Evolutionary conservation across 2,329 filamentous ascomycete species (phyloP).

Genomic region (Fusarium irregulare): DNA sequence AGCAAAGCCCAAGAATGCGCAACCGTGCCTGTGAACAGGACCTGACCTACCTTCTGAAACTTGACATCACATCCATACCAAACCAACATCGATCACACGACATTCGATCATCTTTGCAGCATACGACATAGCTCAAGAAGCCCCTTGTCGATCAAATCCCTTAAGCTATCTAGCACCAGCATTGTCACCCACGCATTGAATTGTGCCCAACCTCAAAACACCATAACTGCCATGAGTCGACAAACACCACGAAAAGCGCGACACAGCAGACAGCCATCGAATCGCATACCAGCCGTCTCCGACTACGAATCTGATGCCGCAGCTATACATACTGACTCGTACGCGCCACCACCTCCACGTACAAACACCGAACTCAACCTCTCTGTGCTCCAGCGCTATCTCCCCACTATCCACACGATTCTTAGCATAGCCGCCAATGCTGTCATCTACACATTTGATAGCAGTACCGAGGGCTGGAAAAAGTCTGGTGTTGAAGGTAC

Average conservation of each 20-base stretch:
- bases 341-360: constrained; percentile 65
- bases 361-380: constrained; percentile 90
- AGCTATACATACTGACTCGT: constrained; percentile 52
- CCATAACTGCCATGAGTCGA: constrained; percentile 56
- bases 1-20: constrained; percentile 21
- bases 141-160: not conserved
- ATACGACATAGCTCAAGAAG: not conserved
- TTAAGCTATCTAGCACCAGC: not conserved
- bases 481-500: constrained; percentile 88
- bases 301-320: constrained; percentile 76
- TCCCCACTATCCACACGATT: constrained; percentile 78
- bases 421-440: constrained; percentile 86
- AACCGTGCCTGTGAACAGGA: constrained; percentile 33
- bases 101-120: not conserved
- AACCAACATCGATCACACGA: constrained; percentile 5
- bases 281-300: constrained; percentile 56
- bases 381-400: constrained; percentile 82
- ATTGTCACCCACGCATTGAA: not conserved
- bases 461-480: constrained; percentile 77
- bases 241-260: constrained; percentile 55
- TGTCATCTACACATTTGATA: constrained; percentile 84
- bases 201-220: constrained; percentile 24
- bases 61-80: constrained; percentile 19
- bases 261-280: constrained; percentile 57
- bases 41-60: not conserved